Evolutionary conservation across 768 basidiomycete genomes (phyloP).

Genomic region (Russula foetens): DNA sequence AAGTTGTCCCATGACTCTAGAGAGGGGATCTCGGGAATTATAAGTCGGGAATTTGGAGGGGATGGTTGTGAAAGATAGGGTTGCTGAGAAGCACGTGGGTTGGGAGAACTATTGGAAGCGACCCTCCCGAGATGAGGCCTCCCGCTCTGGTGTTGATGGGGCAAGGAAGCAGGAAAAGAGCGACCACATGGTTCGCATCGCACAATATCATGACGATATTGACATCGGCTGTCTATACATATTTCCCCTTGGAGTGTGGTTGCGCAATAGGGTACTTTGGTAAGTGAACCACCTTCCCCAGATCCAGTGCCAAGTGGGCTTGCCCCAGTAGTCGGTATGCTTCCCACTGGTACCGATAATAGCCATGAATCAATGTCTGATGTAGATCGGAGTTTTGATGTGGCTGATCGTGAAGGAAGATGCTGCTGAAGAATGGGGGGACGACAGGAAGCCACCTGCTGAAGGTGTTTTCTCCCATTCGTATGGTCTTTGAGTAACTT

Average conservation of each 20-base stretch:
- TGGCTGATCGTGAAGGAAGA: no score
- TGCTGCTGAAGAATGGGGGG: no score
- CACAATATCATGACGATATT: constrained; percentile 17
- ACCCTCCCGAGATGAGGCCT: background rate
- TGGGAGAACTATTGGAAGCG: background rate
- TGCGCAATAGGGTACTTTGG: constrained; percentile 2
- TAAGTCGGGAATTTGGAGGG: background rate
- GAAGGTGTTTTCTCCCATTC: no score
- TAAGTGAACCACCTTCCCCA: background rate
- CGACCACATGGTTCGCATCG: constrained; percentile 23
- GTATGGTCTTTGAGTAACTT: no score
- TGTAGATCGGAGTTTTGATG: no score
- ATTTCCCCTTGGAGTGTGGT: constrained; percentile 12
- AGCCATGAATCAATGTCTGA: no score
- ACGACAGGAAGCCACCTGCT: no score
- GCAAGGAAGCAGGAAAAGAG: background rate
- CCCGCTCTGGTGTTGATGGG: background rate
- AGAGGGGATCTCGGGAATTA: no score
- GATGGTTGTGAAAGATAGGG: background rate
- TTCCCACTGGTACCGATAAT: no score
- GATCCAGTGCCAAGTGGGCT: no score
- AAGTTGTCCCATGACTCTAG: no score
- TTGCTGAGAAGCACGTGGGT: background rate
- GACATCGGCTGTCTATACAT: constrained; percentile 17
- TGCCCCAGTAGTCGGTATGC: no score